These are phyloP conservation scores for Hypoxylon sp. DNA, from an alignment of 2,329 filamentous ascomycete genomes.

Conservation along the genomic window DNA sequence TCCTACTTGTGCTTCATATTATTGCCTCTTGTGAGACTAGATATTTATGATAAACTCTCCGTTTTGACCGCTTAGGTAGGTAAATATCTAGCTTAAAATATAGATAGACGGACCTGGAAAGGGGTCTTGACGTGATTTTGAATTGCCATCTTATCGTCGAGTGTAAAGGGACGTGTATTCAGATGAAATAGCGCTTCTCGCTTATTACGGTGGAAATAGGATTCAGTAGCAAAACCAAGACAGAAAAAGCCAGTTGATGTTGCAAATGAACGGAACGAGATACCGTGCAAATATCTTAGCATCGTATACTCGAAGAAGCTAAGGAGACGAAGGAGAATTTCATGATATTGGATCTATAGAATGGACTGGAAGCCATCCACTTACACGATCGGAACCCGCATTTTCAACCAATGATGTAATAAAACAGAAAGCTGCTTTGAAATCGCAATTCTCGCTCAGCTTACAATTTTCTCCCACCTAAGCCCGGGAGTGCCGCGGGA, in stretches of 20 bases:
- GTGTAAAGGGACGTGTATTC: constrained; percentile 14
- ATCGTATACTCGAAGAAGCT: constrained; percentile 40
- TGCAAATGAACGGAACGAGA: constrained; percentile 49
- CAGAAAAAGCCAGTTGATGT: constrained; percentile 45
- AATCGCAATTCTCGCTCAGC: constrained; percentile 50
- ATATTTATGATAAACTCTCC: background rate
- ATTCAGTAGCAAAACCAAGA: constrained; percentile 48
- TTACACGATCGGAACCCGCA: constrained; percentile 49
- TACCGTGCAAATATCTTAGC: constrained; percentile 49
- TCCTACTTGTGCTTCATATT: constrained; percentile 14
- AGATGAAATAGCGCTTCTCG: constrained; percentile 33
- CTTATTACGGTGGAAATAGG: constrained; percentile 49
- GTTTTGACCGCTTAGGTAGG: background rate
- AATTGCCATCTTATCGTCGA: constrained; percentile 49
- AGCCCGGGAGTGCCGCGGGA: constrained; percentile 13
- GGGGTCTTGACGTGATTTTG: constrained; percentile 55
- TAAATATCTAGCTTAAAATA: background rate
- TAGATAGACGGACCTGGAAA: constrained; percentile 54
- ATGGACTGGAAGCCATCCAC: constrained; percentile 44
- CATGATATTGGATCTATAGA: constrained; percentile 36
- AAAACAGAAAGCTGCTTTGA: constrained; percentile 56
- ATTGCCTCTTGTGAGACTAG: constrained; percentile 18
- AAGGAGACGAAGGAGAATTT: constrained; percentile 23
- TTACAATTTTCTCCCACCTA: background rate
- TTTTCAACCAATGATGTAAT: constrained; percentile 43